phyloP scores from a whole-genome alignment of 2,329 filamentous ascomycete genomes.

The Epichloe sylvatica region DNA sequence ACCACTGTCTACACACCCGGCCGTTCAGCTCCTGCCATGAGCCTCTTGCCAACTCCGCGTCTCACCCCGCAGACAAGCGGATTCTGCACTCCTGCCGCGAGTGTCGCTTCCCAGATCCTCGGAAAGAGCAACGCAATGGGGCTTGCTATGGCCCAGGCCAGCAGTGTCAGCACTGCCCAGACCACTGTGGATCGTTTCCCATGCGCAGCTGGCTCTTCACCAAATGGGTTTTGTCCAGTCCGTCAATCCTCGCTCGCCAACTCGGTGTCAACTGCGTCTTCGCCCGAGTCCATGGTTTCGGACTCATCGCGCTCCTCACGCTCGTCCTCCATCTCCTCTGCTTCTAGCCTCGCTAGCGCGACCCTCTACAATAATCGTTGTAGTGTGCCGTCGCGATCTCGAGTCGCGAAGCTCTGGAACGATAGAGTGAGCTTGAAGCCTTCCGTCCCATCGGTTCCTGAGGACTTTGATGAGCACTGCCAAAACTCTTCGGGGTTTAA shows the following conservation, averaged over 20 bases:
- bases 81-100: slow-evolving; percentile 47
- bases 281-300: slow-evolving; percentile 54
- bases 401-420: slow-evolving; percentile 42
- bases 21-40: slow-evolving; percentile 37
- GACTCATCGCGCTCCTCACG: slow-evolving; percentile 48
- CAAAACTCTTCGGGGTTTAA: slow-evolving; percentile 43
- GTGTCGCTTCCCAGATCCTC: slow-evolving; percentile 36
- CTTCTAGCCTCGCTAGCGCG: slow-evolving; percentile 47
- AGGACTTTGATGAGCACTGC: slow-evolving; percentile 38
- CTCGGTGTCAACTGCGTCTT: slow-evolving; percentile 48
- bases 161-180: slow-evolving; percentile 31
- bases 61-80: slow-evolving; percentile 42
- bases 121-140: slow-evolving; percentile 43
- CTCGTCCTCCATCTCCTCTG: slow-evolving; percentile 51
- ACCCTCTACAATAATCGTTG: slow-evolving; percentile 28
- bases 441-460: slow-evolving; percentile 42
- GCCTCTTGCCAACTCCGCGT: slow-evolving; percentile 44
- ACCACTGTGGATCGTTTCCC: slow-evolving; percentile 38
- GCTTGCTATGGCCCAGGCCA: slow-evolving; percentile 44
- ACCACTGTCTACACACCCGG: slow-evolving; percentile 29
- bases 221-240: slow-evolving; percentile 32
- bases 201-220: slow-evolving; percentile 34
- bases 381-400: slow-evolving; percentile 51
- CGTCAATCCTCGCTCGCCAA: slow-evolving; percentile 51
- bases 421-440: slow-evolving; percentile 41